Evolutionary conservation across 768 basidiomycete genomes (phyloP).

Genomic region (Dentipellis fragilis): DNA sequence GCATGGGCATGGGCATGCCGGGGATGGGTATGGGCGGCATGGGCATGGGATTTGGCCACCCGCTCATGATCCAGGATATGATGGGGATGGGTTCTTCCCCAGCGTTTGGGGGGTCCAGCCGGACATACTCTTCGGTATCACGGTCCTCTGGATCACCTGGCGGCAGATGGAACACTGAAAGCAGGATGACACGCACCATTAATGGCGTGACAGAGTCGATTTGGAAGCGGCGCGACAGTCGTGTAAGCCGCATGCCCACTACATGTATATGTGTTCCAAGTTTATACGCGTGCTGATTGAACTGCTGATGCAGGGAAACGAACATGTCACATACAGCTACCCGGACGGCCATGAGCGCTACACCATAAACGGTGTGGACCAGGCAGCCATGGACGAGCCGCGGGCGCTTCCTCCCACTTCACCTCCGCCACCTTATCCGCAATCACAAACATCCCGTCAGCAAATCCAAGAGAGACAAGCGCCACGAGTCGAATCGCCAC

Average conservation of each 20-base stretch:
- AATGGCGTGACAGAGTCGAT: slow-evolving; percentile 61
- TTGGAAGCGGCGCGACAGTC: slow-evolving; percentile 43
- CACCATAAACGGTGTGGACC: slow-evolving; percentile 60
- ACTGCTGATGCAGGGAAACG: slow-evolving; percentile 47
- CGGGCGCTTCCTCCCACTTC: background rate
- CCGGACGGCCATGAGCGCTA: slow-evolving; percentile 58
- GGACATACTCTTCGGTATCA: slow-evolving; percentile 19
- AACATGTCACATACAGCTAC: slow-evolving; percentile 55
- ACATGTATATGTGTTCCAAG: slow-evolving; percentile 1
- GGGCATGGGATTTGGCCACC: slow-evolving; percentile 4
- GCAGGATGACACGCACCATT: slow-evolving; percentile 42
- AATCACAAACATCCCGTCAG: no score
- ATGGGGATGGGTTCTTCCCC: background rate
- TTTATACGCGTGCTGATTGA: slow-evolving; percentile 7
- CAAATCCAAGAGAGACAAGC: no score
- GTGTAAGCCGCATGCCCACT: slow-evolving; percentile 31
- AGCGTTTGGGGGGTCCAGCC: background rate
- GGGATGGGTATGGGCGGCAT: background rate
- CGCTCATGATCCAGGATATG: slow-evolving; percentile 10
- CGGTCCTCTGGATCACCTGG: slow-evolving; percentile 18
- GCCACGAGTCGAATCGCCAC: no score
- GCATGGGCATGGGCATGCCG: background rate
- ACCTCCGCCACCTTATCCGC: background rate
- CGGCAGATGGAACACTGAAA: slow-evolving; percentile 43
- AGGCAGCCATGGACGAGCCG: slow-evolving; percentile 7